Percentiles rank a stretch among this genome's conserved stretches.
Evolutionary conservation across 805 yeast species (phyloP).

Genomic region (Wickerhamiella sergipiensis): DNA sequence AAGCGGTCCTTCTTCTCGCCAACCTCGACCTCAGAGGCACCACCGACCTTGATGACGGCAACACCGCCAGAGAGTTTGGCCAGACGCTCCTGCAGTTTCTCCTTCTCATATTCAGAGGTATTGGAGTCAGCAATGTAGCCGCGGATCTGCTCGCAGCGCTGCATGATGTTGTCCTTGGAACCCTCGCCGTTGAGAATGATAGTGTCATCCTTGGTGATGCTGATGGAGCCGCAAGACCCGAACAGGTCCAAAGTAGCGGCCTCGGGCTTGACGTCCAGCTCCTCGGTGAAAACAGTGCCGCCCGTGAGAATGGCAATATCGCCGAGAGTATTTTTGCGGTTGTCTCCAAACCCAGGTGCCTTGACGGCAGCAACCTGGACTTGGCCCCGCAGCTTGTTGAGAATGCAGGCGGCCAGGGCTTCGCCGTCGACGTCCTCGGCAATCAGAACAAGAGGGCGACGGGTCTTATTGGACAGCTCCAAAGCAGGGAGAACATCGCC

Average conservation of each 20-base stretch:
- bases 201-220: slow-evolving; percentile 92
- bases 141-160: slow-evolving; percentile 91
- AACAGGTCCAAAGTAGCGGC: slow-evolving; percentile 79
- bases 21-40: slow-evolving; percentile 92
- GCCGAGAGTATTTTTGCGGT: slow-evolving; percentile 90
- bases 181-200: slow-evolving; percentile 91
- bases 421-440: slow-evolving; percentile 98
- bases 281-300: slow-evolving; percentile 80
- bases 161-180: slow-evolving; percentile 58
- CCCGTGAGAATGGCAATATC: slow-evolving; percentile 93
- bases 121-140: slow-evolving; percentile 57
- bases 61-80: slow-evolving; percentile 98
- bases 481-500: slow-evolving; percentile 87
- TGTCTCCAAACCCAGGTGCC: slow-evolving; percentile 99
- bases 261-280: slow-evolving; percentile 89
- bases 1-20: slow-evolving; percentile 99
- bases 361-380: slow-evolving; percentile 95
- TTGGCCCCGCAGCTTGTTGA: slow-evolving; percentile 96
- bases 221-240: slow-evolving; percentile 83
- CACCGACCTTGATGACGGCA: slow-evolving; percentile 96
- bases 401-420: slow-evolving; percentile 94
- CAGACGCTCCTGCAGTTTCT: slow-evolving; percentile 91
- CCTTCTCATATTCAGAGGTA: slow-evolving; percentile 81
- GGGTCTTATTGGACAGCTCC: slow-evolving; percentile 80
- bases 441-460: slow-evolving; percentile 84